Conservation (phyloP, 768 basidiomycete genomes). For the Cystobasidium tubakii region DNA sequence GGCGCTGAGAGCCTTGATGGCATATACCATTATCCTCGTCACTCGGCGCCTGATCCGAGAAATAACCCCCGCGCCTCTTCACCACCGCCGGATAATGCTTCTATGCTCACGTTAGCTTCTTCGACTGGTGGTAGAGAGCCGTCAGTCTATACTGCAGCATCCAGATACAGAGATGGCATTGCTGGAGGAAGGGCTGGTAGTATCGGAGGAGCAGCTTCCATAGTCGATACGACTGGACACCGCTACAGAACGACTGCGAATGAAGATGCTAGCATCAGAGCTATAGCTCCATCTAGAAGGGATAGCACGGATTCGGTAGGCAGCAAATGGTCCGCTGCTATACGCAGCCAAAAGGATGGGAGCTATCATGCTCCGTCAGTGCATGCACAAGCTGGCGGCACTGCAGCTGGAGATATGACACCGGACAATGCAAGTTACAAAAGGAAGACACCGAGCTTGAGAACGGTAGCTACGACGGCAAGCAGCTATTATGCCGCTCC, state of each 20-base stretch:
- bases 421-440: constrained; percentile 4
- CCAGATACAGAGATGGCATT: background rate
- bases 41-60: constrained; percentile 85
- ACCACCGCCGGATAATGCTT: constrained; percentile 85
- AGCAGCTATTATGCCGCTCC: constrained; percentile 27
- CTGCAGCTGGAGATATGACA: background rate
- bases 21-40: constrained; percentile 56
- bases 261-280: constrained; percentile 23
- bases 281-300: constrained; percentile 18
- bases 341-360: constrained; percentile 11
- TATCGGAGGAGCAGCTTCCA: background rate
- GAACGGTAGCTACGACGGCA: constrained; percentile 8
- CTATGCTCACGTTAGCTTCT: constrained; percentile 83
- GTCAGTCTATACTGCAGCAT: background rate
- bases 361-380: background rate
- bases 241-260: background rate
- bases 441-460: constrained; percentile 10
- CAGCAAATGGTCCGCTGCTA: constrained; percentile 12
- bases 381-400: background rate
- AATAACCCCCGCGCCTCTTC: constrained; percentile 92
- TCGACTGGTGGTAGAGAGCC: constrained; percentile 50
- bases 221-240: background rate
- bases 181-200: background rate
- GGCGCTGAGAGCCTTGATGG: background rate
- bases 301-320: constrained; percentile 6